These are phyloP conservation scores for Kazachstania psychrophila DNA, from an alignment of 805 yeast genomes.

Conservation along the genomic window DNA sequence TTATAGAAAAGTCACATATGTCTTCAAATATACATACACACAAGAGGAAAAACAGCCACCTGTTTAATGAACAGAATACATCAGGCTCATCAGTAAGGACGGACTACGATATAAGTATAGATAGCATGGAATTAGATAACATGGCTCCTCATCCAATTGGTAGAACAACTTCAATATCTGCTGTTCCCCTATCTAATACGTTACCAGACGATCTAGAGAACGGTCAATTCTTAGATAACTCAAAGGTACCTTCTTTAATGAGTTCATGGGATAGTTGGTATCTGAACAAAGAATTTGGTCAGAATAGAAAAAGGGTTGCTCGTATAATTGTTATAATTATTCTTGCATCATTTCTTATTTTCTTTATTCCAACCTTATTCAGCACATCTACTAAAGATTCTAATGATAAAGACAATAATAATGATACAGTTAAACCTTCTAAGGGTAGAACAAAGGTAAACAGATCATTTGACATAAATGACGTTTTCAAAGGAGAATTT, in stretches of 20 bases:
- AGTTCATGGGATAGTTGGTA: slow-evolving; percentile 8
- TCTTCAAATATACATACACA: slow-evolving; percentile 12
- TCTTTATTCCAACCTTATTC: slow-evolving; percentile 3
- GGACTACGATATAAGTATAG: slow-evolving; percentile 4
- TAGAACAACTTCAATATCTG: slow-evolving; percentile 1
- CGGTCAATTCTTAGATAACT: not conserved
- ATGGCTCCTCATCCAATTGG: slow-evolving; percentile 5
- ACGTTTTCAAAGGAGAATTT: slow-evolving; percentile 23
- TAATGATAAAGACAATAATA: not conserved
- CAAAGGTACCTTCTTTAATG: not conserved
- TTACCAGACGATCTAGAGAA: slow-evolving; percentile 4
- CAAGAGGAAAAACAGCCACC: slow-evolving; percentile 25
- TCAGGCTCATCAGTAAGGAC: slow-evolving; percentile 15
- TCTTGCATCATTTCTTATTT: slow-evolving; percentile 1
- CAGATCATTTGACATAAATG: slow-evolving; percentile 14
- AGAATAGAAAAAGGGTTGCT: slow-evolving; percentile 4
- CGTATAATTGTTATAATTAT: slow-evolving; percentile 1
- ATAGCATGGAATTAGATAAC: slow-evolving; percentile 3
- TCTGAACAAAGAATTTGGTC: slow-evolving; percentile 7
- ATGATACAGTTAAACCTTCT: not conserved
- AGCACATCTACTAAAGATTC: not conserved
- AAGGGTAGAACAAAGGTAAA: not conserved
- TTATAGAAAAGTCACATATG: not conserved
- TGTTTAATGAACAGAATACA: slow-evolving; percentile 21
- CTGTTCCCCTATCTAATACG: not conserved